A percentile compares a stretch with the other conserved stretches of the same genome.
phyloP scores from a whole-genome alignment of 1,284 basidiomycete genomes.

The Cutaneotrichosporon cavernicola region DNA sequence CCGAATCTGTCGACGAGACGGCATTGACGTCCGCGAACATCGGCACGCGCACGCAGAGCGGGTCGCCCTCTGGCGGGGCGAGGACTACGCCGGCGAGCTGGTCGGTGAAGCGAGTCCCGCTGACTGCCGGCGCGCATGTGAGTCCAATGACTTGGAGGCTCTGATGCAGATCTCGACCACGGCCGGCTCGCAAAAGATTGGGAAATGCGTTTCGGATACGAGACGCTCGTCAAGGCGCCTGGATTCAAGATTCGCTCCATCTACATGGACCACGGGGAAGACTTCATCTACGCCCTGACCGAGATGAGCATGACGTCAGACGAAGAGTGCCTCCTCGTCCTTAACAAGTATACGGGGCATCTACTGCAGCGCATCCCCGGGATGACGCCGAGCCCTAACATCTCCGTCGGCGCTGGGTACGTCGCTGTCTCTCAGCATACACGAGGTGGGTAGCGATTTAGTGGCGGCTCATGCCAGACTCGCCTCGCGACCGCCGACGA shows the following conservation, averaged over 20 bases:
- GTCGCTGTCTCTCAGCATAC: slow-evolving; percentile 4
- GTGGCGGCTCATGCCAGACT: background rate
- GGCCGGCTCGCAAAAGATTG: background rate
- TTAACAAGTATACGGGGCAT: slow-evolving; percentile 15
- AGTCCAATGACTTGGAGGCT: background rate
- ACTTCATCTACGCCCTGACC: slow-evolving; percentile 13
- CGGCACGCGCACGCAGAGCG: background rate
- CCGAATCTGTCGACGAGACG: slow-evolving; percentile 18
- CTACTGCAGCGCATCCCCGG: slow-evolving; percentile 14
- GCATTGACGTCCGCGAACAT: slow-evolving; percentile 25
- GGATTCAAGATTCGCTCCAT: slow-evolving; percentile 14
- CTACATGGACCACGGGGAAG: slow-evolving; percentile 10
- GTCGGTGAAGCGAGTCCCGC: background rate
- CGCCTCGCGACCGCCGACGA: background rate
- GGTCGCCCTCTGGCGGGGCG: background rate
- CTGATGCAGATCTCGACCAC: background rate
- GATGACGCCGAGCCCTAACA: background rate
- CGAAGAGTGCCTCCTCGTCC: slow-evolving; percentile 8
- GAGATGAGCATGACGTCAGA: background rate
- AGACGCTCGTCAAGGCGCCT: slow-evolving; percentile 13
- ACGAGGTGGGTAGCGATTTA: background rate
- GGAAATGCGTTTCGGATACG: background rate
- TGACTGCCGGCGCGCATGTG: slow-evolving; percentile 4
- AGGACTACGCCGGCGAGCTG: slow-evolving; percentile 6
- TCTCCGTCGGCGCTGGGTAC: slow-evolving; percentile 16